Evolutionary conservation across 495 filamentous ascomycete genomes (phyloP), one percentile per base, ranked within the genome.

Genomic region (Hypoxylon cercidicola): DNA sequence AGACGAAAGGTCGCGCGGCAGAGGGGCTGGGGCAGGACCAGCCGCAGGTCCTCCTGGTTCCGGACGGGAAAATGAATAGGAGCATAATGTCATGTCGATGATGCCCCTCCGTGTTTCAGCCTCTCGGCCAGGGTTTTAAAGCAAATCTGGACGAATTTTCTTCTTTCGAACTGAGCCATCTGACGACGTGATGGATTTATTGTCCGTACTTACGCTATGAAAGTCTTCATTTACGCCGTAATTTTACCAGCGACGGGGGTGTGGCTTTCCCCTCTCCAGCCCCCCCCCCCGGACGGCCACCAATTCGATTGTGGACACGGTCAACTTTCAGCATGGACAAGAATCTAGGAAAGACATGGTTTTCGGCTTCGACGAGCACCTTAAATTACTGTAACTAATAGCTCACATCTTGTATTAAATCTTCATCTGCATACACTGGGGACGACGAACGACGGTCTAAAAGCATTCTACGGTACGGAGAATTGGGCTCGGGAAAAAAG

Each of bases 1-100:
- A 20, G 73, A 73, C 41, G 73, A 75, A 45, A 72, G 65, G 46
- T 62, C 56, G 57, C 72, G 65, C 41, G 66, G 65, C 40, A 60
- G 69, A 52, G 37, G 32, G 21, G 25, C 49, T 51, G 45, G 65
- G 60, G 35, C 47, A 34, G 60, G 65, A 64, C 45, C 65, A 46
- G 55, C 55, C 45, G 49, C 51, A 20, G 56, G 62, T 6, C 50
- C 62, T 32, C 37, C 50, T 34, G 49, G 57, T 35, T 49, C 57
- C 44, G 69, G 66, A 44, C 61, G 62, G 45, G 69, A 72, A 62
- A 64, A 62, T 62, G 69, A 72, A 55, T 72, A 51, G 62, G 35
- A 23, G 18, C 20, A 16, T 34, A 20, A 44, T 43, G 18, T 59
- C 28, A 53, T 49, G 37, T 13, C 45, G 28, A 40, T 43, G 45